phyloP scores from a whole-genome alignment of 164 flowering plant genomes.

The Magnolia kwangsiensis region DNA sequence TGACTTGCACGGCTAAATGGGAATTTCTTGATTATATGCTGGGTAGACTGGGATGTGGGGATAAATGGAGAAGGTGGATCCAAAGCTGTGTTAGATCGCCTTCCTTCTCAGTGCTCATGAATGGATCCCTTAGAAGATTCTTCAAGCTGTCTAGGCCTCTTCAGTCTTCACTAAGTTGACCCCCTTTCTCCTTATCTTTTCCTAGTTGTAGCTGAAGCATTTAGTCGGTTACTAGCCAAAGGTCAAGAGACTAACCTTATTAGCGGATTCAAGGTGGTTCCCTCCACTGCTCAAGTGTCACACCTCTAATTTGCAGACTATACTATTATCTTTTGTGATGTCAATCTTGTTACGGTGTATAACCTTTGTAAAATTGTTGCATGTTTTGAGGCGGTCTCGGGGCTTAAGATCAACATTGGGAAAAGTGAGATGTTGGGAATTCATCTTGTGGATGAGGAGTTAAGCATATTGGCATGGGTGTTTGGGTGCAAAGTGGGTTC shows the following conservation, averaged over 20 bases:
- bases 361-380: not conserved
- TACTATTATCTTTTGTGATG: not conserved
- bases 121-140: not conserved
- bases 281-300: not conserved
- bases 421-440: not conserved
- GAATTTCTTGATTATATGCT: not conserved
- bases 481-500: not conserved
- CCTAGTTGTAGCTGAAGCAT: too few species aligned
- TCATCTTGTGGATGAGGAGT: not conserved
- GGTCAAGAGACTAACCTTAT: not conserved
- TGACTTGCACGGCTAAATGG: too few species aligned
- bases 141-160: not conserved
- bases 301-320: not conserved
- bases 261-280: not conserved
- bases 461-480: not conserved
- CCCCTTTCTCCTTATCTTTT: not conserved
- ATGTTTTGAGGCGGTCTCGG: not conserved
- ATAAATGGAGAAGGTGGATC: not conserved
- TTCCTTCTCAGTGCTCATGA: not conserved
- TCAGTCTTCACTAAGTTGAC: too few species aligned
- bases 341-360: not conserved
- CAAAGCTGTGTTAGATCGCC: not conserved
- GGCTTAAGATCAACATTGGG: not conserved
- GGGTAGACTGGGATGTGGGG: not conserved
- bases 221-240: not conserved